Base-by-base conservation (phyloP, 2,329 filamentous ascomycete species). In the Cladobotryum protrusum region DNA sequence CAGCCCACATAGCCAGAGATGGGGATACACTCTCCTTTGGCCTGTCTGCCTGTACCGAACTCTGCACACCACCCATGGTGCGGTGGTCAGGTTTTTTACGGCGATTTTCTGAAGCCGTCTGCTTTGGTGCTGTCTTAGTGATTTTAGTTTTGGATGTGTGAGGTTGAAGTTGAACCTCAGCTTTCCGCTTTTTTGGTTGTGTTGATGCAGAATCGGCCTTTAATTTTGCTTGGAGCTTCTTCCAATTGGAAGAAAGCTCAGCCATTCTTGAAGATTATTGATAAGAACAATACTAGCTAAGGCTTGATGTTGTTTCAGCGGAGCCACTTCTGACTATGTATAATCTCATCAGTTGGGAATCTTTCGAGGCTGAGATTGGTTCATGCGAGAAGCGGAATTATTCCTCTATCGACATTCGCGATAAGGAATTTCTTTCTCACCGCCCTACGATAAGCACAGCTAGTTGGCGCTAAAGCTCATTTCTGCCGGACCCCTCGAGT, bases 241-340 rank as follows among this genome's bases (percentile, higher is more conserved):
- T 89, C 87, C 87, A 91, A 64, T 91, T 91, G 48, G 79, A 82
- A 12, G 82, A 85, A 33, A 85, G 67, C 59, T 71, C 72, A 35
- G 66, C 66, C 68, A 71, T 71, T 32, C 12, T 53, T 42, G 29
- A 42, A 32, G 13, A 49, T 36, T 8, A 39, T 39, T 14, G 7
- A 12, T 29, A 45, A 15, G 19, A 12, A 33, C 29, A 5, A 29
- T 19, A 3, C n/a, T n/a, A 18, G 14, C n/a, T 15, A 15, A 11
- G 36, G 17, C 17, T 29, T 15, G 36, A 17, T 5, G 11, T 17
- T 18, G n/a, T 39, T 17, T 39, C n/a, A 39, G 6, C 36, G 36
- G 36, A 1, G 36, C 14, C 8, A 5, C 15, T 15, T 39, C n/a
- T 8, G 17, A 15, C 36, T 17, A 39, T n/a, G 24, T 29, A 8